A percentile compares a stretch with the other conserved stretches of the same genome.
These are phyloP conservation scores for Salicornia ramosissima DNA, from an alignment of 148 eudicot species.

Conservation along the genomic window DNA sequence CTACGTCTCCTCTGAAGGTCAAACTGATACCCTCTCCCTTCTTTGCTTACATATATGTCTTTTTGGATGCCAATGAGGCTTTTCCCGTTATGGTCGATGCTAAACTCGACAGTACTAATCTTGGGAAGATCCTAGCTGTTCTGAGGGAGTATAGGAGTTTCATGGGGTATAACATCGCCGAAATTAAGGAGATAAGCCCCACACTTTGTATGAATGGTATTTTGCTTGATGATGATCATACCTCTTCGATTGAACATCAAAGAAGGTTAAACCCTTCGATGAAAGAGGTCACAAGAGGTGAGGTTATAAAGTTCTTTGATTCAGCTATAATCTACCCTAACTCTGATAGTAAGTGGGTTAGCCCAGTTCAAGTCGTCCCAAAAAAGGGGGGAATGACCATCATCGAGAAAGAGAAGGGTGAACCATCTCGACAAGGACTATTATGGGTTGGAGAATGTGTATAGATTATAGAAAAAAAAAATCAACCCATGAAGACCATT, in stretches of 20 bases:
- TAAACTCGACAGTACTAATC: too few species aligned
- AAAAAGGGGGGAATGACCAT: not conserved
- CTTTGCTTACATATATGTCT: too few species aligned
- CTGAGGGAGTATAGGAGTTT: not conserved
- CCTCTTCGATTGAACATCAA: not conserved
- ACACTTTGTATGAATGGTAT: not conserved
- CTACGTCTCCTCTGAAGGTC: too few species aligned
- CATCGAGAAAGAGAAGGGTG: not conserved
- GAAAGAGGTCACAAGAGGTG: not conserved
- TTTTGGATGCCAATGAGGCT: too few species aligned
- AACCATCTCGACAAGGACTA: not conserved
- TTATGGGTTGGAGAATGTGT: not conserved
- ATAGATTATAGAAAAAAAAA: not conserved
- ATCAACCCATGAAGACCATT: not conserved
- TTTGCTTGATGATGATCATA: not conserved
- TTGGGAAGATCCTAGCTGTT: not conserved
- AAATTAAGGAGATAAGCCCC: not conserved
- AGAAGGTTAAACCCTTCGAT: not conserved
- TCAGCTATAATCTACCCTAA: not conserved
- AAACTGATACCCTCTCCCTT: too few species aligned
- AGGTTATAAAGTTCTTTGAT: not conserved
- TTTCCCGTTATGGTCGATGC: too few species aligned
- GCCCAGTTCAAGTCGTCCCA: conserved; percentile 2
- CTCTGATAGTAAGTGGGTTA: conserved; percentile 1
- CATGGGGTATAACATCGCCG: not conserved